Conservation (phyloP, 345 rosid species). For the Erucastrum elatum region DNA sequence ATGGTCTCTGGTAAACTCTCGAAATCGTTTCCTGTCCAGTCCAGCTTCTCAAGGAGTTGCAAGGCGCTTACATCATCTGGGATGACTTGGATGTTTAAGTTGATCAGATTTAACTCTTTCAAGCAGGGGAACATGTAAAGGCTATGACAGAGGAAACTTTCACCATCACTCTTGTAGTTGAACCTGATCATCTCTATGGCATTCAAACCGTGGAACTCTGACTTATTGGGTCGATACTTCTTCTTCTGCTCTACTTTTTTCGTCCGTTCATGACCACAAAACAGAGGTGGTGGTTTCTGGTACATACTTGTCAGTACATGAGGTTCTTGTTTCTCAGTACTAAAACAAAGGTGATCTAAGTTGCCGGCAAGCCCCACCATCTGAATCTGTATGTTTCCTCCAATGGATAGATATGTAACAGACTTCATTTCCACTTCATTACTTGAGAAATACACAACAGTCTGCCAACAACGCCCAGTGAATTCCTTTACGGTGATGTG, state of each 20-base stretch:
- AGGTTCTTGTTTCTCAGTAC: no score
- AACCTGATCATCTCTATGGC: not conserved
- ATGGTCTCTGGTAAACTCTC: constrained; percentile 10
- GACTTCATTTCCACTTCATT: not conserved
- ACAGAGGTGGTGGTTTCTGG: not conserved
- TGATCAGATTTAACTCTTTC: constrained; percentile 8
- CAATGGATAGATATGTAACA: not conserved
- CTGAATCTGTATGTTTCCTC: no score
- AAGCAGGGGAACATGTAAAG: not conserved
- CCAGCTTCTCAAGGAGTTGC: constrained; percentile 14
- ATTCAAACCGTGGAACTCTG: not conserved
- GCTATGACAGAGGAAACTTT: not conserved
- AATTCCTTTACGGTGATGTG: not conserved
- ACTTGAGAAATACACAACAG: not conserved
- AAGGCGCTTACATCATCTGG: not conserved
- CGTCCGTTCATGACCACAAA: not conserved
- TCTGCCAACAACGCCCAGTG: not conserved
- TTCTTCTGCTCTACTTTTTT: no score
- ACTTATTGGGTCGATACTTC: not conserved
- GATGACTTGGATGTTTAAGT: constrained; percentile 6
- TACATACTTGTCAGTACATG: no score
- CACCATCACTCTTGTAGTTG: not conserved
- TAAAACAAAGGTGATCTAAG: no score
- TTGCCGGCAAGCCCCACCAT: no score
- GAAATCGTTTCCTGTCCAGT: constrained; percentile 24